Conservation (phyloP, 352 stramenopile species). For the Globisporangium spinosum region DNA sequence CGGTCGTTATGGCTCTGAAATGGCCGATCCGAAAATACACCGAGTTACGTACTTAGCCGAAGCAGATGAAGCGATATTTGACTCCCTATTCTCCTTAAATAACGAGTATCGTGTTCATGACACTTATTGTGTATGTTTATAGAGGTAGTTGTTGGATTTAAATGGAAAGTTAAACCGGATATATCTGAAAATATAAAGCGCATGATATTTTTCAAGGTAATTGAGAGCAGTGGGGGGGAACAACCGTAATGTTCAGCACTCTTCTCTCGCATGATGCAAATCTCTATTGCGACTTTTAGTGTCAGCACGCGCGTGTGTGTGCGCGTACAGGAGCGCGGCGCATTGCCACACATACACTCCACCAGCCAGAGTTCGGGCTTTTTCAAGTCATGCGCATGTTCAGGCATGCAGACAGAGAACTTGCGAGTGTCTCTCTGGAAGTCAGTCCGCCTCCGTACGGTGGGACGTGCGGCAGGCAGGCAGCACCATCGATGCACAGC, state of each 20-base stretch:
- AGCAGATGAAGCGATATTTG: neutral
- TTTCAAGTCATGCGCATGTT: neutral
- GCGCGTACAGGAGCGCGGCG: neutral
- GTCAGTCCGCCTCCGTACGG: neutral
- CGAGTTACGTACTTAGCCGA: neutral
- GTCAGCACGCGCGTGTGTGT: neutral
- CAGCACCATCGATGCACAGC: neutral
- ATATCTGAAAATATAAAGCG: neutral
- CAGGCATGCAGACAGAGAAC: neutral
- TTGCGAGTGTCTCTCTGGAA: neutral
- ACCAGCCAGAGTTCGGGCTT: neutral
- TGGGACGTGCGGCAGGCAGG: neutral
- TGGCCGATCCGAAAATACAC: constrained; percentile 6
- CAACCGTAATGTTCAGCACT: neutral
- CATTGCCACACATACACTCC: neutral
- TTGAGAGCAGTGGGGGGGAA: neutral
- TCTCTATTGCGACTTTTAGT: neutral
- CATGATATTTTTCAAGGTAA: neutral
- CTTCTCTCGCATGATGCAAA: neutral
- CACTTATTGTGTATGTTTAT: neutral
- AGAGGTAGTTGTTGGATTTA: neutral
- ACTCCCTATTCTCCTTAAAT: neutral
- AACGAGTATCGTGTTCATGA: neutral
- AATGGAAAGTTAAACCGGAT: neutral
- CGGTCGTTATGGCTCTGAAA: neutral